A percentile compares a stretch with the other conserved stretches of the same genome.
These are phyloP conservation scores for Tetracentron sinense DNA, from an alignment of 164 flowering plant species.

Conservation along the genomic window DNA sequence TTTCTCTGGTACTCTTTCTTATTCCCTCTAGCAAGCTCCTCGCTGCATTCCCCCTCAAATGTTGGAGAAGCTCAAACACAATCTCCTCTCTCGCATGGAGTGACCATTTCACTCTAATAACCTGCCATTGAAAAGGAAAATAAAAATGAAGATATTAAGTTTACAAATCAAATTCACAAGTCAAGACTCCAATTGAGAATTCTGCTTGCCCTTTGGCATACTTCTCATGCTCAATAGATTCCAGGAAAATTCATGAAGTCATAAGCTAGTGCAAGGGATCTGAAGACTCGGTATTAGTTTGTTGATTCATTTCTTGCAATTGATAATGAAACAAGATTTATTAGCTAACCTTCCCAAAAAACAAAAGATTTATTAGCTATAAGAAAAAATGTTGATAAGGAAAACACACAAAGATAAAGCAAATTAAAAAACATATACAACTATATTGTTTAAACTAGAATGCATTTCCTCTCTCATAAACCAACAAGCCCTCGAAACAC, in stretches of 20 bases:
- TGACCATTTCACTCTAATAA: slow-evolving; percentile 94
- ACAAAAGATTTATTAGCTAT: too few relatives aligned
- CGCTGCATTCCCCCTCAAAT: slow-evolving; percentile 55
- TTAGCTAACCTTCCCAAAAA: too few relatives aligned
- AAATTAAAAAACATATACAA: too few relatives aligned
- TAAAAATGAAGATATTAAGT: neutral
- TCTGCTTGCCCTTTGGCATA: neutral
- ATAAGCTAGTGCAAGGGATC: neutral
- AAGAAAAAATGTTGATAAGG: too few relatives aligned
- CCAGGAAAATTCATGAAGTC: neutral
- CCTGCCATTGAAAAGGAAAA: slow-evolving; percentile 35
- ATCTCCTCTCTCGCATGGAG: slow-evolving; percentile 98
- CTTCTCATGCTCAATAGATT: neutral
- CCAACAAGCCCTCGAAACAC: too few relatives aligned
- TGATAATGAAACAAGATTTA: too few relatives aligned
- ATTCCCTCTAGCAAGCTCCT: slow-evolving; percentile 61
- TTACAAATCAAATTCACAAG: neutral
- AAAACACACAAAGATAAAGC: too few relatives aligned
- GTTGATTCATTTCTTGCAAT: neutral
- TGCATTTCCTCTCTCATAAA: too few relatives aligned
- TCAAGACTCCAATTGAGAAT: neutral
- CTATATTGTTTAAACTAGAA: too few relatives aligned
- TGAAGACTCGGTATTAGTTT: neutral
- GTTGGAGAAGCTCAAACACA: slow-evolving; percentile 84
- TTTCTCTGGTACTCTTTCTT: slow-evolving; percentile 78